Conservation (phyloP, 345 rosid genomes). For the Camelina laxa region DNA sequence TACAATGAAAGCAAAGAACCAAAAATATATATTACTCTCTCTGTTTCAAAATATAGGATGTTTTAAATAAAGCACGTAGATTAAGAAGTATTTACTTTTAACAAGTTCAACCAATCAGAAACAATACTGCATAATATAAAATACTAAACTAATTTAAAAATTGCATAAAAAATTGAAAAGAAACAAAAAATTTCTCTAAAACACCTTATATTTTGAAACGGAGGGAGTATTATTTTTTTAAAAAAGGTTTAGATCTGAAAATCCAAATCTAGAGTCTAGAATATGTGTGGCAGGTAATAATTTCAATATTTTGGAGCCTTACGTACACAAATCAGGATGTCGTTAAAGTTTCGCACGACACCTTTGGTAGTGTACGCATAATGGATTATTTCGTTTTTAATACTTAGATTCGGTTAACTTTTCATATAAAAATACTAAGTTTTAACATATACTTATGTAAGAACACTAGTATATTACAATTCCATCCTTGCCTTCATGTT, state of each 20-base stretch:
- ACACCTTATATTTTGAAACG: too few species aligned
- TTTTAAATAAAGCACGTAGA: too few species aligned
- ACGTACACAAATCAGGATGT: conserved; percentile 12
- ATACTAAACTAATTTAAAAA: too few species aligned
- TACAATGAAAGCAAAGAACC: background rate
- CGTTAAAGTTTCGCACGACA: background rate
- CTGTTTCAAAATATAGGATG: too few species aligned
- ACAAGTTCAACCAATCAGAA: too few species aligned
- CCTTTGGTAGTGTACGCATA: background rate
- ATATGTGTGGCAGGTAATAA: conserved; percentile 22
- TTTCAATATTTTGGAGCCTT: conserved; percentile 15
- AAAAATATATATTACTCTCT: too few species aligned
- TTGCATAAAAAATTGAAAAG: too few species aligned
- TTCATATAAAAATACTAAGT: background rate
- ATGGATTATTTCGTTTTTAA: background rate
- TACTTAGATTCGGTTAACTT: background rate
- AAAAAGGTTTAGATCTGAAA: background rate
- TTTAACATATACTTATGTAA: background rate
- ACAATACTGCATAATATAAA: too few species aligned
- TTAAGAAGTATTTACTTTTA: too few species aligned
- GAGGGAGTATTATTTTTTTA: too few species aligned
- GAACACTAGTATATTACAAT: background rate
- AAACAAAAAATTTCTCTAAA: too few species aligned
- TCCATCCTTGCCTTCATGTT: conserved; percentile 1
- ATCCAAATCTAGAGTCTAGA: background rate